These are phyloP conservation scores for Cladosporium velox DNA, from an alignment of 2,329 filamentous ascomycete genomes.

Conservation along the genomic window DNA sequence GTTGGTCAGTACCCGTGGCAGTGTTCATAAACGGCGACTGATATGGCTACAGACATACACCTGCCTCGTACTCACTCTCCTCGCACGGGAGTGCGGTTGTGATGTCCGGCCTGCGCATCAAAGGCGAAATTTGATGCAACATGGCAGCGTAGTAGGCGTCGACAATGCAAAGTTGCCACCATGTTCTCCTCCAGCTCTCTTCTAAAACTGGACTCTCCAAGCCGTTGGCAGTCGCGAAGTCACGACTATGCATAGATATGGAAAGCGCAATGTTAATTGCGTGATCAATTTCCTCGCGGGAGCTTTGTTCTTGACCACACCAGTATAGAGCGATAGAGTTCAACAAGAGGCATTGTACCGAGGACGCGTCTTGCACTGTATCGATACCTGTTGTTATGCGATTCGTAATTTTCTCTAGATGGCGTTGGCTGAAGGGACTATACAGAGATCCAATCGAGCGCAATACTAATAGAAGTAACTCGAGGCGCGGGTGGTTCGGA, in stretches of 20 bases:
- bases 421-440: not conserved
- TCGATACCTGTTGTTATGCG: not conserved
- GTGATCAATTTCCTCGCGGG: not conserved
- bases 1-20: not conserved
- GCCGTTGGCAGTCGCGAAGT: not conserved
- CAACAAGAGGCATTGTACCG: not conserved
- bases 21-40: not conserved
- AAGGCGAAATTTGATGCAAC: slow-evolving; percentile 2
- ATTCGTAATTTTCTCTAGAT: not conserved
- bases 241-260: not conserved
- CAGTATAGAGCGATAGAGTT: not conserved
- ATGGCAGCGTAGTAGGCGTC: slow-evolving; percentile 17
- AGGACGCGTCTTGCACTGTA: not conserved
- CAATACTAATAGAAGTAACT: not conserved
- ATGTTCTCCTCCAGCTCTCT: slow-evolving; percentile 20
- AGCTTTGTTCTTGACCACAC: not conserved
- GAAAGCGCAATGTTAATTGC: not conserved
- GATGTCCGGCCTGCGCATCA: slow-evolving; percentile 7
- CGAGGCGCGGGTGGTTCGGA: not conserved
- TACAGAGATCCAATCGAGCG: not conserved
- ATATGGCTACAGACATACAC: not conserved
- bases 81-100: slow-evolving; percentile 19
- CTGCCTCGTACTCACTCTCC: slow-evolving; percentile 7
- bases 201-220: not conserved
- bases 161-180: slow-evolving; percentile 19